Conservation (phyloP, 306 rosid genomes). For the Rosa persica region DNA sequence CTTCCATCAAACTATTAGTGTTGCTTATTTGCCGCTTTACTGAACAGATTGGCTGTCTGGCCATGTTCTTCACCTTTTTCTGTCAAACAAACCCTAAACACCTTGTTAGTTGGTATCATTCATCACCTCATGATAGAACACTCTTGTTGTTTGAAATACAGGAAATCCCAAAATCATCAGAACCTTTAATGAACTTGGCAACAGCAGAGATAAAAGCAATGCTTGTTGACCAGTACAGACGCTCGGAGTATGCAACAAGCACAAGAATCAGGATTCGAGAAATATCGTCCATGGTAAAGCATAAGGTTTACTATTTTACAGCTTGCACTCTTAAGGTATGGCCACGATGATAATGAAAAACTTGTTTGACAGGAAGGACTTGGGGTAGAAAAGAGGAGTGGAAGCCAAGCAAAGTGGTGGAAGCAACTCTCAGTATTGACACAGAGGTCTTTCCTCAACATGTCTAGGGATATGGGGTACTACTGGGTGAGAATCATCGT, state of each 20-base stretch:
- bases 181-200: conserved; percentile 66
- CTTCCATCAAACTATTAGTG: background rate
- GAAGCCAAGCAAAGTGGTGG: conserved; percentile 70
- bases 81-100: background rate
- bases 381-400: conserved; percentile 37
- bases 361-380: conserved; percentile 50
- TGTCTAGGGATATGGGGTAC: conserved; percentile 86
- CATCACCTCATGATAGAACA: background rate
- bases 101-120: background rate
- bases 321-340: background rate
- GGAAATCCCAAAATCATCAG: conserved; percentile 68
- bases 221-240: conserved; percentile 64
- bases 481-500: conserved; percentile 80
- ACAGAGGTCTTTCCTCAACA: conserved; percentile 71
- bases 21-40: background rate
- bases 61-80: background rate
- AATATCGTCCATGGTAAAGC: conserved; percentile 56
- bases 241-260: conserved; percentile 55
- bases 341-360: background rate
- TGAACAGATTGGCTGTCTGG: background rate
- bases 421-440: conserved; percentile 80
- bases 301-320: background rate
- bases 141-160: conserved; percentile 26
- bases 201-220: conserved; percentile 69
- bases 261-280: conserved; percentile 59